Conservation (phyloP, 345 rosid genomes). For the Nasturtium officinale region DNA sequence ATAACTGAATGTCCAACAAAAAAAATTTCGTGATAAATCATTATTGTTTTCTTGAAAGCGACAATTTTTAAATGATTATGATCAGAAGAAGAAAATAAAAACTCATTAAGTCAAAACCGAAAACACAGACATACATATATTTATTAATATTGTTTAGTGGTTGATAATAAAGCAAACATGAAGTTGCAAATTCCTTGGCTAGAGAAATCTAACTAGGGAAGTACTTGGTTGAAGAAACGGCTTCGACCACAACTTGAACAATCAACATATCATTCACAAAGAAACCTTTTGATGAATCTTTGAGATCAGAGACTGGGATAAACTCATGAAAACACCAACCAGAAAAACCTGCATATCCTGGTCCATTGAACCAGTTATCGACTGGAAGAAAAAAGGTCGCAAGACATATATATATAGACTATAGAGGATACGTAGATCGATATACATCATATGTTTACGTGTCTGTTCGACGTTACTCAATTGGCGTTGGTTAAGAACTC, state of each 20-base stretch:
- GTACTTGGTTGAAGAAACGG: slow-evolving; percentile 28
- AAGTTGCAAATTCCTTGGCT: background rate
- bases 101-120: background rate
- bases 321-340: slow-evolving; percentile 22
- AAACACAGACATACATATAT: background rate
- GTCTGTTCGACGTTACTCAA: no score
- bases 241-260: slow-evolving; percentile 17
- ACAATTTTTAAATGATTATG: background rate
- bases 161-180: background rate
- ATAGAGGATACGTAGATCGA: no score
- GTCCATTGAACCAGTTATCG: slow-evolving; percentile 5
- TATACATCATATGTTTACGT: background rate
- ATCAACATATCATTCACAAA: slow-evolving; percentile 20
- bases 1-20: no score
- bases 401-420: background rate
- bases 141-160: background rate
- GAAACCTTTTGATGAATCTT: slow-evolving; percentile 23
- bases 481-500: no score
- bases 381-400: background rate
- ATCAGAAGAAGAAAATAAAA: no score
- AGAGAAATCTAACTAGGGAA: slow-evolving; percentile 7
- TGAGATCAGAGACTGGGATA: slow-evolving; percentile 12
- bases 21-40: background rate
- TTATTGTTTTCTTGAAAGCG: background rate
- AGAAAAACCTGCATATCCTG: background rate